These are phyloP conservation scores for Starmerella vitae DNA, from an alignment of 805 yeast genomes.

Conservation along the genomic window DNA sequence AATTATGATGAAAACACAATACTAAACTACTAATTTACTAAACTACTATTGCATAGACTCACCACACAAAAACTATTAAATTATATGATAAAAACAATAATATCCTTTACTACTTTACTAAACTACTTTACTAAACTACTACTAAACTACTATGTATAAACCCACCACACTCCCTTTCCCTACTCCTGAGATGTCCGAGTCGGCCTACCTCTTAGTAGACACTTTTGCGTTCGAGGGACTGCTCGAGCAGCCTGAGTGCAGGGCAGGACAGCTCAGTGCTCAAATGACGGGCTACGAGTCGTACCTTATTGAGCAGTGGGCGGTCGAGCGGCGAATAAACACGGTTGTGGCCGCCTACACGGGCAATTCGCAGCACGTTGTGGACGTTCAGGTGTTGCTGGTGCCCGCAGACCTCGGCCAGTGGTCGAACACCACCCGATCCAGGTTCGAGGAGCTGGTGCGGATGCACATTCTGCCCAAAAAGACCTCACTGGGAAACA, in stretches of 20 bases:
- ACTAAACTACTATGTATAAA: no score
- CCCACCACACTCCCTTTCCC: no score
- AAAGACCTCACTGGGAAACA: slow-evolving; percentile 41
- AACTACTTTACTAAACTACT: no score
- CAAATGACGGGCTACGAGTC: slow-evolving; percentile 65
- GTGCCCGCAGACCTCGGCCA: slow-evolving; percentile 34
- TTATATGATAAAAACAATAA: no score
- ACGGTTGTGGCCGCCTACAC: slow-evolving; percentile 70
- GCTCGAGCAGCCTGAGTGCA: slow-evolving; percentile 22
- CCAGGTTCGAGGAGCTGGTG: slow-evolving; percentile 52
- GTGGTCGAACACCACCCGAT: slow-evolving; percentile 42
- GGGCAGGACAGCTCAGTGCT: slow-evolving; percentile 32
- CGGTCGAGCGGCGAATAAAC: slow-evolving; percentile 51
- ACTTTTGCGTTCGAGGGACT: slow-evolving; percentile 21
- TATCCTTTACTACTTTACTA: no score
- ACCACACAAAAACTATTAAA: no score
- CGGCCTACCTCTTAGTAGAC: slow-evolving; percentile 26
- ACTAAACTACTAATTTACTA: no score
- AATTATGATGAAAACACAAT: no score
- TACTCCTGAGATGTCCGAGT: slow-evolving; percentile 5
- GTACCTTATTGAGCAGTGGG: slow-evolving; percentile 93
- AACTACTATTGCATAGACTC: no score
- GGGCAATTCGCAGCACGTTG: slow-evolving; percentile 57
- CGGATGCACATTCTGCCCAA: slow-evolving; percentile 60
- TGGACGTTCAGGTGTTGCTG: slow-evolving; percentile 47